These are phyloP conservation scores for Pezicula radicicola DNA, from an alignment of 2,329 filamentous ascomycete species.

Conservation along the genomic window DNA sequence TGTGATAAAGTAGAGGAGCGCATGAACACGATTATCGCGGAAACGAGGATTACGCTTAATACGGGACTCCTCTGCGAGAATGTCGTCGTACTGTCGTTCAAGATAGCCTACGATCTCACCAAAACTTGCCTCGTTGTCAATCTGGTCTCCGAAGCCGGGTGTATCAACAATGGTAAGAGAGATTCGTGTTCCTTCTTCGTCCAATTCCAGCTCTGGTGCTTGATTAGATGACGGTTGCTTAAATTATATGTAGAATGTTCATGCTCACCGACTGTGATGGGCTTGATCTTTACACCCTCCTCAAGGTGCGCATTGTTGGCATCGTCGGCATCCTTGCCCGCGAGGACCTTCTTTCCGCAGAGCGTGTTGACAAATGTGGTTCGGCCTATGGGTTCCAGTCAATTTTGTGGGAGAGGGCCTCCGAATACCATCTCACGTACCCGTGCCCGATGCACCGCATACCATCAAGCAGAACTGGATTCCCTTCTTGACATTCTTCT, in stretches of 20 bases:
- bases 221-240: constrained; percentile 19
- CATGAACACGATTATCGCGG: constrained; percentile 98
- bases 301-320: constrained; percentile 84
- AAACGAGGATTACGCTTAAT: constrained; percentile 99
- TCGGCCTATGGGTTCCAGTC: constrained; percentile 59
- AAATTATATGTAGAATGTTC: constrained; percentile 1
- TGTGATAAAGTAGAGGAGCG: constrained; percentile 98
- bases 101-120: constrained; percentile 97
- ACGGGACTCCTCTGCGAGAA: constrained; percentile 97
- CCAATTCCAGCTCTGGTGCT: constrained; percentile 78
- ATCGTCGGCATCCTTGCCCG: constrained; percentile 92
- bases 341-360: constrained; percentile 88
- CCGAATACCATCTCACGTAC: constrained; percentile 50
- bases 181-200: constrained; percentile 97
- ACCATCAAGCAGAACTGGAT: constrained; percentile 99
- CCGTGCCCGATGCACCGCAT: constrained; percentile 96
- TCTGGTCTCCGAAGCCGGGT: constrained; percentile 96
- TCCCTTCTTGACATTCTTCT: constrained; percentile 93
- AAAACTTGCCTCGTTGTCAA: constrained; percentile 99
- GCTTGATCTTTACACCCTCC: constrained; percentile 98
- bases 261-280: constrained; percentile 86
- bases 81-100: constrained; percentile 99
- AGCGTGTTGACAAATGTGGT: constrained; percentile 99
- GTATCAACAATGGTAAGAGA: constrained; percentile 98
- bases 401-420: constrained; percentile 5